phyloP scores from a whole-genome alignment of 306 rosid species.

The Cercis canadensis region DNA sequence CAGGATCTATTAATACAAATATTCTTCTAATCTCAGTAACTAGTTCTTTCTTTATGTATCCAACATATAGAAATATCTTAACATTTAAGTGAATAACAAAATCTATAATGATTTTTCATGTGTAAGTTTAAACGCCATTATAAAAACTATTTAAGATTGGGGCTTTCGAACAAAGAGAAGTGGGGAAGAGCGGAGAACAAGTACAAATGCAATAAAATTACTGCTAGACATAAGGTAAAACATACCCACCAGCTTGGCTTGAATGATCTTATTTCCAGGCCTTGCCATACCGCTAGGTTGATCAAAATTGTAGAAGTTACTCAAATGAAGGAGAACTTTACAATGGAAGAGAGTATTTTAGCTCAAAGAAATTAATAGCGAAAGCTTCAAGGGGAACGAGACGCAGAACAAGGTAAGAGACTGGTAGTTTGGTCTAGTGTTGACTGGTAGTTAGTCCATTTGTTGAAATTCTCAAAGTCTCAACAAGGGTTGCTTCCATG shows the following conservation, averaged over 20 bases:
- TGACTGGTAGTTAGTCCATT: constrained; percentile 58
- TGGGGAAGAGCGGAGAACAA: neutral
- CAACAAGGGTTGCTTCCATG: neutral
- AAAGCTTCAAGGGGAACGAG: neutral
- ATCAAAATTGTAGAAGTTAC: neutral
- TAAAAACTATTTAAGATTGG: neutral
- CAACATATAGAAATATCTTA: neutral
- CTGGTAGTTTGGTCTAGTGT: constrained; percentile 51
- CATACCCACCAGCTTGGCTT: constrained; percentile 94
- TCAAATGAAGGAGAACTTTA: neutral
- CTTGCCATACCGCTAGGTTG: neutral
- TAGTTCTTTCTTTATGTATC: too few species aligned
- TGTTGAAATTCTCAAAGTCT: neutral
- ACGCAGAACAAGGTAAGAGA: constrained; percentile 33
- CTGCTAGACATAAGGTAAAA: constrained; percentile 49
- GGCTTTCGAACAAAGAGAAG: neutral
- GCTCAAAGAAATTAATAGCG: neutral
- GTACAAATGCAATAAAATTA: constrained; percentile 23
- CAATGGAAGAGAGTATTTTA: neutral
- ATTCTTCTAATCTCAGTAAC: too few species aligned
- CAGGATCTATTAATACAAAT: too few species aligned
- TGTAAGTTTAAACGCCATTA: neutral
- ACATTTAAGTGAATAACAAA: neutral
- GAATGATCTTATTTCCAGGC: constrained; percentile 39
- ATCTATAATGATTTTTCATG: neutral